These are phyloP conservation scores for Stephania yunnanensis DNA, from an alignment of 164 flowering plant genomes.

Conservation along the genomic window DNA sequence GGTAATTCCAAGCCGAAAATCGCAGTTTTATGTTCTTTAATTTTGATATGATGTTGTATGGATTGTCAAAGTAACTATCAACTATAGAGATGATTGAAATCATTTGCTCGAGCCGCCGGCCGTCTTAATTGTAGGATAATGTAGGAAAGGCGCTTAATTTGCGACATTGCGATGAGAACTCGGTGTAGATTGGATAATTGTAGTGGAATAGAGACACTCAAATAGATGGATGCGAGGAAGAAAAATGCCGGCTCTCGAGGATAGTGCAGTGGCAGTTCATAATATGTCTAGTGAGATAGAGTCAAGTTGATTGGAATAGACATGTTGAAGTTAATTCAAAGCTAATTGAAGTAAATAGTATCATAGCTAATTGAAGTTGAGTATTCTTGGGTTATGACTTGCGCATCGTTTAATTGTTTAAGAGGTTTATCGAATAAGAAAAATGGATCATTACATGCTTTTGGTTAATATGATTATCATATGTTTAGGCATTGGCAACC, in stretches of 20 bases:
- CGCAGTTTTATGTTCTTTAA: not conserved
- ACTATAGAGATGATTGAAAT: not conserved
- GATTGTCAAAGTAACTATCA: not conserved
- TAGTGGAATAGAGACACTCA: not conserved
- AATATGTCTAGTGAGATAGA: not conserved
- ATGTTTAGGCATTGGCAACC: not conserved
- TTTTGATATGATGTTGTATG: too few relatives aligned
- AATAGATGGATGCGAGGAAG: not conserved
- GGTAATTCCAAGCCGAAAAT: conserved; percentile 10
- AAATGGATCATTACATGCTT: not conserved
- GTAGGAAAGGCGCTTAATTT: not conserved
- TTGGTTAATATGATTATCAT: not conserved
- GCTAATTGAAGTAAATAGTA: not conserved
- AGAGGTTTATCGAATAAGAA: not conserved
- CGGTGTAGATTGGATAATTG: not conserved
- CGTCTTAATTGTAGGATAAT: not conserved
- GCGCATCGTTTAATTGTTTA: not conserved
- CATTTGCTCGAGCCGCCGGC: too few relatives aligned
- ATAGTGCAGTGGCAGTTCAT: not conserved
- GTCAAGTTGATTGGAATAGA: not conserved
- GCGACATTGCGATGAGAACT: not conserved
- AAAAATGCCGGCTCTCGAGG: not conserved
- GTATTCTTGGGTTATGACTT: not conserved
- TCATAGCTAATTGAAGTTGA: not conserved
- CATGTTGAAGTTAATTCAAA: too few relatives aligned